Base-by-base conservation (phyloP, 164 flowering plant genomes). In the Macadamia integrifolia region DNA sequence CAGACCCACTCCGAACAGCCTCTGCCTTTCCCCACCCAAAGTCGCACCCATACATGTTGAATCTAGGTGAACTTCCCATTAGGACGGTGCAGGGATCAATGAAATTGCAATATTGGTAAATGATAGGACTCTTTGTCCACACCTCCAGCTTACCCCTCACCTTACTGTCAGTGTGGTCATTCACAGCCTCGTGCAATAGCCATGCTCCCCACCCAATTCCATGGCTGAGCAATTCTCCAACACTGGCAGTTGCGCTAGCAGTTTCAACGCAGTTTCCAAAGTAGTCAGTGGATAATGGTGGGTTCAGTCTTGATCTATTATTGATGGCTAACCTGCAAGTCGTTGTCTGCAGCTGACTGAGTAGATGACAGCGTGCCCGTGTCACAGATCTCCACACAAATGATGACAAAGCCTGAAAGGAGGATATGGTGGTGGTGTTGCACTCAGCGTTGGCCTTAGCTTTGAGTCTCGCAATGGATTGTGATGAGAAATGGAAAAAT, bases 311-410 rank as follows among this genome's bases (percentile, higher is more conserved):
- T 0, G 68, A 3, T 23, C 88, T 68, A 3, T 28, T 58, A 1
- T 76, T 77, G 0, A 72, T 30, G 0, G 13, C 13, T 1, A 83
- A 0, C 4, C 8, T 0, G 23, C 53, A 71, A 6, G 10, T 6
- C 6, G 62, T 50, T n/a, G 75, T 77, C 42, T 68, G 40, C 12
- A 74, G 71, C 0, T 13, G 28, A 0, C 52, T 50, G 0, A 74
- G n/a, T 35, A 35, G 40, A 35, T 35, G 40, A 6, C 31, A 1
- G 6, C 75, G 58, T 14, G 61, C 70, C 0, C 82, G 77, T 0
- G 61, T 61, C 1, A 78, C 63, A 4, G 73, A 50, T 57, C 77
- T 70, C 90, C 88, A 81, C 0, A 83, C 12, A 49, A 75, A 79
- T 8, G 76, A 76, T 15, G 74, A 48, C 10, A 83, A 14, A 1